Evolutionary conservation across 1,139 yeast genomes (phyloP).

Genomic region (Debaryomyces udenii): DNA sequence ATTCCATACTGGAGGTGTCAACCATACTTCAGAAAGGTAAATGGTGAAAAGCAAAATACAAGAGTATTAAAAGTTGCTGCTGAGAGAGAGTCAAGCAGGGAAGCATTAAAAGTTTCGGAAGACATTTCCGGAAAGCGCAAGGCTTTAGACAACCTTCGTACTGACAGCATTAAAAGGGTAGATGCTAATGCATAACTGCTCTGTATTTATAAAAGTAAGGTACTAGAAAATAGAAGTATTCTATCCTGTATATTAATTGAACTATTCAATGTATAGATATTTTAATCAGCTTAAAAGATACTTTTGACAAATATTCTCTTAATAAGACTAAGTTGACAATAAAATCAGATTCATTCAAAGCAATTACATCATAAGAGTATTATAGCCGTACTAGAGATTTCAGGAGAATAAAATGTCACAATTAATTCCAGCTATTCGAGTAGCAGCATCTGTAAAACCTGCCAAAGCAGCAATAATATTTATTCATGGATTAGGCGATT

Average conservation of each 20-base stretch:
- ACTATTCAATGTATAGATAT: neutral
- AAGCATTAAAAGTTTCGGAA: constrained; percentile 4
- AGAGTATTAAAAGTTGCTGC: constrained; percentile 47
- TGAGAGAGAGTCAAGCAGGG: constrained; percentile 11
- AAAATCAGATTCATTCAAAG: no score
- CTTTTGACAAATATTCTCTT: no score
- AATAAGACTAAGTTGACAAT: no score
- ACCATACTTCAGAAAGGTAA: constrained; percentile 87
- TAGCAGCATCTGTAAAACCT: constrained; percentile 25
- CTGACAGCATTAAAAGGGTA: constrained; percentile 5
- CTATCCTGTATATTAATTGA: neutral
- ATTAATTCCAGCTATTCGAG: constrained; percentile 25
- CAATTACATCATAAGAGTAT: no score
- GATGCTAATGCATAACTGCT: constrained; percentile 2
- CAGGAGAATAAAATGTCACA: constrained; percentile 10
- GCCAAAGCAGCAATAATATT: constrained; percentile 68
- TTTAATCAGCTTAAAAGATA: neutral
- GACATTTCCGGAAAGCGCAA: constrained; percentile 17
- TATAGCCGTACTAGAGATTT: neutral
- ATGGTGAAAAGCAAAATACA: constrained; percentile 60
- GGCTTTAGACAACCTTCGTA: constrained; percentile 17
- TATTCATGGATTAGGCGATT: constrained; percentile 90
- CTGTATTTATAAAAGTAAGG: neutral
- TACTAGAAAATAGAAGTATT: neutral
- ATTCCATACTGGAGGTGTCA: constrained; percentile 98